These are phyloP conservation scores for Dictyostelium gargantuum DNA, from an alignment of 208 protist species.

Conservation along the genomic window DNA sequence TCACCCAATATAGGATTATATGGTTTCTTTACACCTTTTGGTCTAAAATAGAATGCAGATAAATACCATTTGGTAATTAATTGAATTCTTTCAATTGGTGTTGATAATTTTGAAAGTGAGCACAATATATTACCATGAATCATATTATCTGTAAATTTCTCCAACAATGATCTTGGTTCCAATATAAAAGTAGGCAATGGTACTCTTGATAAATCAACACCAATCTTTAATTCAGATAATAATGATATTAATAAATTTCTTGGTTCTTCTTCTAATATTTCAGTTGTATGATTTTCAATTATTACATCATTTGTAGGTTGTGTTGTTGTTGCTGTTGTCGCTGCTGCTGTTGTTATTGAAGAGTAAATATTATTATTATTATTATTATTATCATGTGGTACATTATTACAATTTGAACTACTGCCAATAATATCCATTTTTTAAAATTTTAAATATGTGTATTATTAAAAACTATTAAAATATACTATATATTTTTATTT, in stretches of 20 bases:
- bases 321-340: background rate
- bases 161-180: conserved; percentile 90
- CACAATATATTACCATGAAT: conserved; percentile 12
- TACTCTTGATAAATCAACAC: conserved; percentile 86
- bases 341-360: background rate
- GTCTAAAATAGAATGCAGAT: conserved; percentile 86
- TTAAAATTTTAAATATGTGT: too few relatives aligned
- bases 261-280: conserved; percentile 43
- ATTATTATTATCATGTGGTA: background rate
- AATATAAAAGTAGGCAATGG: conserved; percentile 91
- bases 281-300: too few relatives aligned
- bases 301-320: background rate
- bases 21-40: conserved; percentile 90
- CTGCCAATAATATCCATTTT: background rate
- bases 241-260: conserved; percentile 42
- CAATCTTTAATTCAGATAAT: conserved; percentile 80
- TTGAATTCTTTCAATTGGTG: conserved; percentile 82
- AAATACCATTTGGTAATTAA: conserved; percentile 86
- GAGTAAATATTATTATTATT: background rate
- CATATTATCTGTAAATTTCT: conserved; percentile 89
- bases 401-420: background rate
- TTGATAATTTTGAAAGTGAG: conserved; percentile 19
- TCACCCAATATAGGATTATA: conserved; percentile 93
- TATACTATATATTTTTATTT: too few relatives aligned
- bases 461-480: too few relatives aligned